These are phyloP conservation scores for Orbilia brochopaga DNA, from an alignment of 2,329 filamentous ascomycete species.

Conservation along the genomic window DNA sequence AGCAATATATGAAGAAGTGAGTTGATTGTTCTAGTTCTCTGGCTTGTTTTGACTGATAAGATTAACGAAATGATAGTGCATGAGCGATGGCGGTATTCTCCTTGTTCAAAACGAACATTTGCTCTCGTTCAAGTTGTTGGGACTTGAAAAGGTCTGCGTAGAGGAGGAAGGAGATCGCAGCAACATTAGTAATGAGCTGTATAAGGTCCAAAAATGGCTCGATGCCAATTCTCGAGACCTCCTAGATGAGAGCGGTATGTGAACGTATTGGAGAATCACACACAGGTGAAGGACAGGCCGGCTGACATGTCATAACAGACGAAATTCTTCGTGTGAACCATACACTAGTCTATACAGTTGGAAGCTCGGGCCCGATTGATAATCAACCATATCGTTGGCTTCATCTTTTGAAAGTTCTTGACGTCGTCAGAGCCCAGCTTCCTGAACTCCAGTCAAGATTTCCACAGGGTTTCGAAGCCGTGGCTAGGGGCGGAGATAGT, in stretches of 20 bases:
- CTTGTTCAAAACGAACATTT: constrained; percentile 70
- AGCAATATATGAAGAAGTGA: constrained; percentile 56
- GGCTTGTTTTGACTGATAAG: too few species aligned
- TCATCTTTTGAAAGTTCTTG: constrained; percentile 64
- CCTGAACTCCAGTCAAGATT: constrained; percentile 55
- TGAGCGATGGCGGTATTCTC: constrained; percentile 63
- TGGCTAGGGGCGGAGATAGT: constrained; percentile 41
- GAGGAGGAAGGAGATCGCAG: constrained; percentile 52
- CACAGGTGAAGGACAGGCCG: too few species aligned
- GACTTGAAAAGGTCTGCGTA: constrained; percentile 63
- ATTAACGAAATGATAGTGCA: constrained; percentile 59
- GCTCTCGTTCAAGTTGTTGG: constrained; percentile 69
- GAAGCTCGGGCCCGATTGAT: constrained; percentile 62
- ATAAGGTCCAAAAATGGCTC: constrained; percentile 61
- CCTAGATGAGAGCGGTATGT: constrained; percentile 66
- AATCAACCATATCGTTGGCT: constrained; percentile 66
- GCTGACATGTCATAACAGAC: constrained; percentile 56
- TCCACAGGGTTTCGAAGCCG: constrained; percentile 61
- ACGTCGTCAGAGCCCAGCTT: constrained; percentile 58
- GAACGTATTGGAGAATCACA: too few species aligned
- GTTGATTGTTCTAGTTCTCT: not conserved
- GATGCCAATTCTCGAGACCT: constrained; percentile 63
- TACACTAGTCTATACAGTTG: constrained; percentile 70
- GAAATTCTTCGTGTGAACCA: constrained; percentile 68
- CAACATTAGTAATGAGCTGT: constrained; percentile 54